A percentile compares a stretch with the other conserved stretches of the same genome.
Evolutionary conservation across 306 rosid genomes (phyloP).

Genomic region (Delonix regia): DNA sequence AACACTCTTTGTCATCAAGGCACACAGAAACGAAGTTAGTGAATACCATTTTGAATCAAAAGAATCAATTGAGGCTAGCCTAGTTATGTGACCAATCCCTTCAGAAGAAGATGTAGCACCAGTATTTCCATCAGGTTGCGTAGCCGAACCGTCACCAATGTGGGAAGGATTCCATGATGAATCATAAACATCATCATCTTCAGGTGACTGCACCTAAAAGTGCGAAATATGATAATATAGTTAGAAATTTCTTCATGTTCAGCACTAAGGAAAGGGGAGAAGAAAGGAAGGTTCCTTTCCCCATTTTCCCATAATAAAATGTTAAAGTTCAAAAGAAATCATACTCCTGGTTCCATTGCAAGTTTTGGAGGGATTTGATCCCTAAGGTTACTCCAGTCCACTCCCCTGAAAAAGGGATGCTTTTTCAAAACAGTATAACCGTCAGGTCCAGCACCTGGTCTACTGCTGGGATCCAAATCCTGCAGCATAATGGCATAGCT

Average conservation of each 20-base stretch:
- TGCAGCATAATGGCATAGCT: slow-evolving; percentile 42
- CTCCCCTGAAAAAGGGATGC: slow-evolving; percentile 83
- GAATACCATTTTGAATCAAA: slow-evolving; percentile 92
- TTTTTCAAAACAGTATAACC: slow-evolving; percentile 74
- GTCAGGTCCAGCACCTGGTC: slow-evolving; percentile 89
- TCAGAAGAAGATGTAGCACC: slow-evolving; percentile 72
- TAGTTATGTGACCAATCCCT: slow-evolving; percentile 59
- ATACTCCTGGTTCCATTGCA: slow-evolving; percentile 67
- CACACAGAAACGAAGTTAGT: neutral
- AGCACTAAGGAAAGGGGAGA: neutral
- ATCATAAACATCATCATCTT: slow-evolving; percentile 43
- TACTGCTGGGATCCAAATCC: slow-evolving; percentile 86
- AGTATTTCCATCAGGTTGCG: slow-evolving; percentile 29
- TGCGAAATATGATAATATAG: neutral
- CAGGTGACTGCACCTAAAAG: slow-evolving; percentile 58
- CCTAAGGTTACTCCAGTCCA: slow-evolving; percentile 77
- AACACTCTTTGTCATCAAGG: neutral
- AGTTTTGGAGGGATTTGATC: slow-evolving; percentile 73
- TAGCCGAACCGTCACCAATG: slow-evolving; percentile 5
- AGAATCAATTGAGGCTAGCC: slow-evolving; percentile 96
- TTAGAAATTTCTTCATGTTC: slow-evolving; percentile 19
- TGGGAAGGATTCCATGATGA: slow-evolving; percentile 77
- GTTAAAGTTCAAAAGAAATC: slow-evolving; percentile 29
- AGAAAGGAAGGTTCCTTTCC: neutral
- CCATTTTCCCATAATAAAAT: slow-evolving; percentile 23